phyloP scores from a whole-genome alignment of 2,329 filamentous ascomycete genomes.

The Talaromyces sp. region DNA sequence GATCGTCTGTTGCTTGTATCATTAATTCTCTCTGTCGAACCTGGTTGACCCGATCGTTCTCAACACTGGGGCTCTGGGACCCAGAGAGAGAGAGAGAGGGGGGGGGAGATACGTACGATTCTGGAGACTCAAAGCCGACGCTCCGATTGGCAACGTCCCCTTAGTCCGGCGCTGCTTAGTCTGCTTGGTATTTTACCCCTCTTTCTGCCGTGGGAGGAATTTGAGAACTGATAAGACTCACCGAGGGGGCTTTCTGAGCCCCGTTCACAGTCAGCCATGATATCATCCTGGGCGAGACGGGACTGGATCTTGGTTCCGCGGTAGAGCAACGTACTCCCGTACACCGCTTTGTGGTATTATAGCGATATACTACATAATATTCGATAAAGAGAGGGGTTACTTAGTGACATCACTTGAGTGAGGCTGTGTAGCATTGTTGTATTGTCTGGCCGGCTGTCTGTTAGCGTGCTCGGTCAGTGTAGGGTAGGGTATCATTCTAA shows the following conservation, averaged over 20 bases:
- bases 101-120: background rate
- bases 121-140: background rate
- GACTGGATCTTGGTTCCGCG: background rate
- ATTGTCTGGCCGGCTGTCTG: background rate
- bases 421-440: background rate
- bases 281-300: background rate
- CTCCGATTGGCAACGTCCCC: background rate
- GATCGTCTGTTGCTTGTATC: background rate
- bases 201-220: background rate
- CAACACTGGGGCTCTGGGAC: background rate
- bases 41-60: background rate
- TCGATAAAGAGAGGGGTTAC: background rate
- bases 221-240: background rate
- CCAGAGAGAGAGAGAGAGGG: too few relatives aligned
- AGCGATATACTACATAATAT: background rate
- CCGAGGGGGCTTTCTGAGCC: background rate
- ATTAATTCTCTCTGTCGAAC: background rate
- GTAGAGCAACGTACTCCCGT: background rate
- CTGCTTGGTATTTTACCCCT: background rate
- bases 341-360: background rate
- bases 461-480: background rate
- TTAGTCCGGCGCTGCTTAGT: background rate
- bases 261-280: background rate
- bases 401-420: background rate
- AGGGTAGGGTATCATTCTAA: background rate